Base-by-base conservation (phyloP, 75 land plant species). In the Pseudotsuga menziesii region DNA sequence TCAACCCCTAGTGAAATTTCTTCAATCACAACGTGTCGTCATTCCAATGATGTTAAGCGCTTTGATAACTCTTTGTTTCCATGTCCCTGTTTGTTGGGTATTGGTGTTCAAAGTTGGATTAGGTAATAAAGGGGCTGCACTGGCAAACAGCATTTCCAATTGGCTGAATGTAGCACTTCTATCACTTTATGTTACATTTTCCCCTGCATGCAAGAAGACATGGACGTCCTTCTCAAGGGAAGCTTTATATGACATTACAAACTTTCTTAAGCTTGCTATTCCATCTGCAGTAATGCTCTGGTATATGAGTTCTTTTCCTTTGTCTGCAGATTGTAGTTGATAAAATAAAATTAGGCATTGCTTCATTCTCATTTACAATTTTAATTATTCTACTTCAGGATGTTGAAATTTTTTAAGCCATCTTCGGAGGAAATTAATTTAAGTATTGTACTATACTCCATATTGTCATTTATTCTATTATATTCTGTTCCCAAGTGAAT, bases 281-380 rank as follows among this genome's bases (percentile, higher is more conserved):
- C 94, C 92, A 48, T 91, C 97, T n/a, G 90, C 88, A 26, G 55
- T 85, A 19, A 95, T 95, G 97, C 77, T 93, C 25, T 93, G 96
- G 96, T 94, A 89, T 55, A 16, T 5, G 26, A 41, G 20, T 39
- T 20, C 23, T 3, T 22, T 54, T 57, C n/a, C 19, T 25, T 70
- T 55, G 26, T 19, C 27, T 55, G 1, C 19, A 27, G 4, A 56
- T 4, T 73, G 17, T 55, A 17, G 27, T 52, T 52, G 13, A 16
- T 56, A 56, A 26, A 27, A 29, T 29, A 26, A 9, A 56, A 22
- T 25, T 27, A 16, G 2, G 56, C 25, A 15, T 56, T 56, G 17
- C 19, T 73, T 56, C 7, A 14, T 20, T 26, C 27, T n/a, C 12
- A 25, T 5, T 27, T 54, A 56, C 8, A 4, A 73, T 27, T 20